Evolutionary conservation across 2,329 filamentous ascomycete genomes (phyloP), one percentile per base, ranked within the genome.

Genomic region (Endoconidiophora polonica): DNA sequence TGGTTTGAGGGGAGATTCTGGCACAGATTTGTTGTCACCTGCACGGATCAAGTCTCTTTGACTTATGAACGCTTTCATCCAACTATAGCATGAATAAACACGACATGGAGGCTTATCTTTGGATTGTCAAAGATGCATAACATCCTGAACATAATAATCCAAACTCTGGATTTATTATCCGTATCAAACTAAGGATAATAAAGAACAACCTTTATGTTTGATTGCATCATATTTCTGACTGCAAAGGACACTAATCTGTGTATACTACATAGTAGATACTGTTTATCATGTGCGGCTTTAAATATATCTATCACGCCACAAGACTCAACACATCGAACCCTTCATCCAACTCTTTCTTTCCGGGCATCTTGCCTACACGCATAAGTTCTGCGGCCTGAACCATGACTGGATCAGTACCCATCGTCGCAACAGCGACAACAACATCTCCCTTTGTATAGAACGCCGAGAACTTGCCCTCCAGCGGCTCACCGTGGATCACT

Each of bases 361-460:
- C 72, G 1, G 84, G 81, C 87, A 96, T 94, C 64, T 78, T 83
- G 37, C 77, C 77, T 55, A 77, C 69, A 54, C 81, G 73, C 85
- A 96, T 93, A 66, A 96, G 67, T 69, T 93, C 86, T 1, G 84
- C 83, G 47, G 74, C 74, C 66, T 95, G 86, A 1, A 68, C 67
- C 82, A 94, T 87, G 50, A 84, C 76, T 0, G 91, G 91, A 62
- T 98, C 91, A 66, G 78, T 79, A 56, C 82, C 81, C 86, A 95
- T 95, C 52, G 77, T 90, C 0, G 86, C 86, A 58, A 95, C 83
- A 0, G 91, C 91, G 10, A 95, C 84, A 1, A 95, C 80, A 0
- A 78, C 83, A 48, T 96, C 85, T 2, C 83, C 87, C 62, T 84
- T 83, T 49, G 79, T 81, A 62, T 95, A 98, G 66, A 85, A 98